Base-by-base conservation (phyloP, 106 monocot genomes). In the Phalaenopsis aphrodite region DNA sequence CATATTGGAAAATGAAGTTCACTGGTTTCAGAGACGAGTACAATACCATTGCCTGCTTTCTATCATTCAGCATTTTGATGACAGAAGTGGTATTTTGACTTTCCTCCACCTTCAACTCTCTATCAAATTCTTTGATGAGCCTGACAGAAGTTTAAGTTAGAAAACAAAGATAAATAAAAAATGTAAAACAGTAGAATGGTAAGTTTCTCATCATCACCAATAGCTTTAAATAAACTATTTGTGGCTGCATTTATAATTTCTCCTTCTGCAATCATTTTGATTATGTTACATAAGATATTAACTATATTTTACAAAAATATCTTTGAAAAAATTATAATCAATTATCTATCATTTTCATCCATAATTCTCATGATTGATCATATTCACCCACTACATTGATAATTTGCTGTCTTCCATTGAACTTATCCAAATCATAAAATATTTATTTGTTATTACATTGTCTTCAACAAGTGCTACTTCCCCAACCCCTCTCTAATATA, bases 41-140 rank as follows among this genome's bases (percentile, higher is more conserved):
- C 17, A 24, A 21, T 45, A 94, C 91, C 94, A 94, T 91, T 77
- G 89, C 86, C 66, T 94, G 94, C 80, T 91, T 94, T 61, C 80
- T 94, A 19, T 90, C 90, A 80, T 79, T 88, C 47, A 90, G 84
- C 85, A 77, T 77, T 79, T 69, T 88, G 56, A 79, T 82, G 21
- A 82, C 75, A 41, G 88, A 88, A 49, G 78, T 67, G 41, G 69
- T 76, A 57, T 81, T 90, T 84, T 81, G 67, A 21, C 72, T 75
- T 83, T 88, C 90, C 77, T 79, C 87, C 77, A 80, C 85, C 69
- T 84, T 90, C 72, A 78, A 75, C 52, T 78, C 85, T 82, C 81
- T 79, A 42, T 90, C 87, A 77, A 90, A 90, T 5, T 88, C 90
- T 73, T 88, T 88, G 57, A 90, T 90, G 74, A 90, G 86, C 75